Evolutionary conservation across 2,329 filamentous ascomycete species (phyloP).

Genomic region (Fusarium sp.): DNA sequence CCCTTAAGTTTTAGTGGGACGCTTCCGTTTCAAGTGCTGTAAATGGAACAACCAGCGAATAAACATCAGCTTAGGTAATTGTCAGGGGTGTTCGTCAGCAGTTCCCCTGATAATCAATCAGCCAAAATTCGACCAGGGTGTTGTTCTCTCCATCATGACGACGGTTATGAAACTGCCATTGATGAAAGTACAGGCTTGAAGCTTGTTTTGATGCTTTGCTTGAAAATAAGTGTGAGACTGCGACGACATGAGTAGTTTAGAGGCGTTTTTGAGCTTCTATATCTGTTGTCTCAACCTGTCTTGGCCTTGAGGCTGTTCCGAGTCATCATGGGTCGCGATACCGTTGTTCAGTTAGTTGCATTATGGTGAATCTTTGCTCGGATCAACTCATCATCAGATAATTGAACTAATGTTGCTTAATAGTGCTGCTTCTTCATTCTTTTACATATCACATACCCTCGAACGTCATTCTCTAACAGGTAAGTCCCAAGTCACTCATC

Average conservation of each 20-base stretch:
- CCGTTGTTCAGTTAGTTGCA: conserved; percentile 43
- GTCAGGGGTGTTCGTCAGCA: conserved; percentile 40
- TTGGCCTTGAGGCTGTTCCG: conserved; percentile 15
- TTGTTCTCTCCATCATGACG: conserved; percentile 35
- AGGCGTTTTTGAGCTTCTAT: conserved; percentile 18
- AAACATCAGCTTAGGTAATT: conserved; percentile 36
- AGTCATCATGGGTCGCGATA: conserved; percentile 41
- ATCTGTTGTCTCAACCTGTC: conserved; percentile 25
- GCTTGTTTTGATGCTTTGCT: conserved; percentile 5
- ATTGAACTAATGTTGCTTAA: not conserved
- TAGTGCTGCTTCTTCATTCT: conserved; percentile 63
- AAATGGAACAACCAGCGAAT: conserved; percentile 9
- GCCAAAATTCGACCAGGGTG: conserved; percentile 27
- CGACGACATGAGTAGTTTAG: conserved; percentile 31
- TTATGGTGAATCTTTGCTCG: conserved; percentile 35
- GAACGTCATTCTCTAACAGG: conserved; percentile 65
- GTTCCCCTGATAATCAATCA: conserved; percentile 36
- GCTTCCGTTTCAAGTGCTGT: conserved; percentile 13
- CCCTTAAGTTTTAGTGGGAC: conserved; percentile 19
- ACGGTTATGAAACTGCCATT: conserved; percentile 1
- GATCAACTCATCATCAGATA: not conserved
- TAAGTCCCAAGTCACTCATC: conserved; percentile 44
- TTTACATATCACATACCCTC: conserved; percentile 62
- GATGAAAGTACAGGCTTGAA: not conserved
- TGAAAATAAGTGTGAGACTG: not conserved